These are phyloP conservation scores for Fusarium drepaniforme DNA, from an alignment of 2,329 filamentous ascomycete species.

Conservation along the genomic window DNA sequence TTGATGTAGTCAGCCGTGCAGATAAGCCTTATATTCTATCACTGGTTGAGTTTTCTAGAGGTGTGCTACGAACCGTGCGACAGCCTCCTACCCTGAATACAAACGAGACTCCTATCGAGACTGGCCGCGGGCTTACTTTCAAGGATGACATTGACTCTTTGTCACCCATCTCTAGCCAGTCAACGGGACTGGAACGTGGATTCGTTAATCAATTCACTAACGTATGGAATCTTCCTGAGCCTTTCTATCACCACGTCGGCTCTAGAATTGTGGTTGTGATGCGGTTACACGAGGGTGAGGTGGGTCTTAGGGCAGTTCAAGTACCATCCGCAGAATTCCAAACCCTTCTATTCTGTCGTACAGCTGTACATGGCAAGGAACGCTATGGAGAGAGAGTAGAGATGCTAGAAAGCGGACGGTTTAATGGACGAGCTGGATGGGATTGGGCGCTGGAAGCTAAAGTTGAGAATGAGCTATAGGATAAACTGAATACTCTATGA, in stretches of 20 bases:
- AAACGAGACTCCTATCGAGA: background rate
- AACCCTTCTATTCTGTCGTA: constrained; percentile 34
- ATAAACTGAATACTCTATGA: background rate
- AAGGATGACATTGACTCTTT: background rate
- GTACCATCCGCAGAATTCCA: constrained; percentile 26
- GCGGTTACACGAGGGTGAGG: constrained; percentile 18
- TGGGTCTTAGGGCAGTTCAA: constrained; percentile 29
- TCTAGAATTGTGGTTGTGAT: constrained; percentile 27
- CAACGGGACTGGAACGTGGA: background rate
- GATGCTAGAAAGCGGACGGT: constrained; percentile 26
- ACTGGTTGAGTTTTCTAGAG: constrained; percentile 28
- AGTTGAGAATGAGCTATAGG: background rate
- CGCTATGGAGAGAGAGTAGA: constrained; percentile 31
- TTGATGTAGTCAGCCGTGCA: constrained; percentile 38
- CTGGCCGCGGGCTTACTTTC: background rate
- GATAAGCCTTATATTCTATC: constrained; percentile 39
- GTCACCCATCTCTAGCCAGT: background rate
- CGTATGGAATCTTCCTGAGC: constrained; percentile 28
- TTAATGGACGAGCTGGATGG: constrained; percentile 28
- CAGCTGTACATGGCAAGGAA: constrained; percentile 28
- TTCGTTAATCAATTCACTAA: too few relatives aligned
- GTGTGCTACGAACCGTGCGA: constrained; percentile 7
- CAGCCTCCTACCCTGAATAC: background rate
- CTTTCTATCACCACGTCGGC: constrained; percentile 37
- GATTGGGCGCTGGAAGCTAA: background rate